Conservation (phyloP, 1,284 basidiomycete species). For the Apiotrichum mycotoxinovorans region DNA sequence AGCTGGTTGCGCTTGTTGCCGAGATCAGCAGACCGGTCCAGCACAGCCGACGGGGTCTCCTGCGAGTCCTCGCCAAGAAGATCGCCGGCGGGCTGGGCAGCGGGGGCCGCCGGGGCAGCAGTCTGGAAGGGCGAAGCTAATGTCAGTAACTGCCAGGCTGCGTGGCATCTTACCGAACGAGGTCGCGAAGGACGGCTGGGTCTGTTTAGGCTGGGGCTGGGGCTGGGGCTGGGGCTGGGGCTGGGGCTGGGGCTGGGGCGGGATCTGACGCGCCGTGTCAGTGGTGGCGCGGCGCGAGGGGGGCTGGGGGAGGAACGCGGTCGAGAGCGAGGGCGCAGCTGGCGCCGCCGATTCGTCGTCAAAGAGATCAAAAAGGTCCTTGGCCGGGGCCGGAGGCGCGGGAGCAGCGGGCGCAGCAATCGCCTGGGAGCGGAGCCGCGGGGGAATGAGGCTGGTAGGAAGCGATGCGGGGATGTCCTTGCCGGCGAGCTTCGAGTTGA, state of each 20-base stretch:
- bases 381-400: conserved; percentile 29
- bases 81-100: conserved; percentile 23
- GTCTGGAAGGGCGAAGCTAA: background rate
- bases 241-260: background rate
- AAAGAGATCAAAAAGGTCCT: conserved; percentile 50
- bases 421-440: conserved; percentile 46
- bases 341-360: conserved; percentile 25
- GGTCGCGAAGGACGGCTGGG: background rate
- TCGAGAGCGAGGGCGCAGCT: conserved; percentile 4
- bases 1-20: conserved; percentile 82
- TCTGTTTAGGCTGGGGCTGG: background rate
- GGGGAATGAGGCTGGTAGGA: conserved; percentile 74
- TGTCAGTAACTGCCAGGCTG: background rate
- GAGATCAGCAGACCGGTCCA: conserved; percentile 59
- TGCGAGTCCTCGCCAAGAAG: conserved; percentile 44
- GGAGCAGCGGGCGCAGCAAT: background rate
- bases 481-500: conserved; percentile 82
- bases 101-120: background rate
- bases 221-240: background rate
- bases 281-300: conserved; percentile 13
- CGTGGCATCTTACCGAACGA: too few species aligned
- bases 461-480: conserved; percentile 71
- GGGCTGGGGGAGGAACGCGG: conserved; percentile 30
- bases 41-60: conserved; percentile 38
- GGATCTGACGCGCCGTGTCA: background rate